Conservation (phyloP, 2,329 filamentous ascomycete genomes). For the Aspergillus niger region DNA sequence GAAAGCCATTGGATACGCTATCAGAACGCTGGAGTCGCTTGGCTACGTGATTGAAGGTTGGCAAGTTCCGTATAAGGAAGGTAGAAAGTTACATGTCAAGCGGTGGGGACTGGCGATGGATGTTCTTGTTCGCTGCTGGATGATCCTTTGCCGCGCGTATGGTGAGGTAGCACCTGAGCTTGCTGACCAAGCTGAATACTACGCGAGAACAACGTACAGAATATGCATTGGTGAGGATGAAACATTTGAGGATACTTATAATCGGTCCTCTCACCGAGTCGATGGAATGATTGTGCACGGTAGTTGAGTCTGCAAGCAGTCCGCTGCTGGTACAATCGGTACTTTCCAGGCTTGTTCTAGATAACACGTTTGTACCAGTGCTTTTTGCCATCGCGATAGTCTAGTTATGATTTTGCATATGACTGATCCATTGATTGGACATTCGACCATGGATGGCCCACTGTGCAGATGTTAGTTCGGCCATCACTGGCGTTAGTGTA, state of each 20-base stretch:
- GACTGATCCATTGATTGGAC: no score
- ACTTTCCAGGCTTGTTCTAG: no score
- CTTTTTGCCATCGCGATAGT: no score
- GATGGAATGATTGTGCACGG: not conserved
- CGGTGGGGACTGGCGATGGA: conserved; percentile 35
- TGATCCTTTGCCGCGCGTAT: conserved; percentile 31
- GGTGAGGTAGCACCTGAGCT: conserved; percentile 18
- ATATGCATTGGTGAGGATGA: conserved; percentile 39
- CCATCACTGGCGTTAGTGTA: no score
- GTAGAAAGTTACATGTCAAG: conserved; percentile 17
- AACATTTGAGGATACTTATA: conserved; percentile 28
- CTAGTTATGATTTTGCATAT: no score
- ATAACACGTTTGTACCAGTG: no score
- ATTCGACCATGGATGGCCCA: no score
- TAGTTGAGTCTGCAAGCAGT: no score
- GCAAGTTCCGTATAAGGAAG: conserved; percentile 4
- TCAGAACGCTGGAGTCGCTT: conserved; percentile 28
- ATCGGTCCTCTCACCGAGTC: not conserved
- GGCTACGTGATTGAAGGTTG: conserved; percentile 30
- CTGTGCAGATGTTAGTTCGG: no score
- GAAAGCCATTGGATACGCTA: conserved; percentile 22
- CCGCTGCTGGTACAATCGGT: no score
- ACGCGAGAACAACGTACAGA: conserved; percentile 35
- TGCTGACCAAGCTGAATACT: conserved; percentile 27
- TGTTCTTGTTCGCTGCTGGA: conserved; percentile 30